Base-by-base conservation (phyloP, 2,329 filamentous ascomycete genomes). In the Aspergillus puulaauensis region DNA sequence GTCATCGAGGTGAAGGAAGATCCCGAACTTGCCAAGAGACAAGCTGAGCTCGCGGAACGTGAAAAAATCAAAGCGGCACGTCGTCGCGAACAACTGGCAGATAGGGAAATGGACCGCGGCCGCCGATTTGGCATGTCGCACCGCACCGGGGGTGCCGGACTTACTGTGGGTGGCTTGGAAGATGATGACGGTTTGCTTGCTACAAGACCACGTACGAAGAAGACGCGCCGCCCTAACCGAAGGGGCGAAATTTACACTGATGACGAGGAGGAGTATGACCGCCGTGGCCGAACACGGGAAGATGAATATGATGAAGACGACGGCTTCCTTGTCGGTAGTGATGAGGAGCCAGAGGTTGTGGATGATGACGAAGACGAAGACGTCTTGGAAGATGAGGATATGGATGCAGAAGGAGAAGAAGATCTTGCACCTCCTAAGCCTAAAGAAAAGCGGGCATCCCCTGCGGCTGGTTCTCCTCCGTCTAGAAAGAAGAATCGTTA, bases 281-380 rank as follows among this genome's bases (percentile, higher is more conserved):
- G 76, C 24, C 72, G 77, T 43, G 72, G 75, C 4, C 73, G 77
- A 23, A 78, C 73, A 75, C 88, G 89, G 71, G 86, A 92, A 72
- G 89, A 96, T 74, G 88, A 93, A 67, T 93, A 93, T 68, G 90
- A 93, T 70, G 88, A 90, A 68, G 88, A 90, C 48, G 90, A 93
- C 68, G 90, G 89, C 53, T 93, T 93, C 75, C 86, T 93, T 52
- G 79, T 79, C 23, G 73, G 73, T 15, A 79, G 77, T 47, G 79
- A 81, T 50, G 79, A 81, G 65, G 79, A 81, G 47, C 68, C 73
- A 2, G 79, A 81, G 58, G 67, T 79, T 33, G 76, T 73, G 15
- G 78, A 74, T 8, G 74, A 74, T 23, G 77, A 77, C 4, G 78
- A 79, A 12, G 75, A 77, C 44, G 74, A 77, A 47, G 74, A 76